Conservation (phyloP, 306 rosid genomes). For the Glycine tomentella region DNA sequence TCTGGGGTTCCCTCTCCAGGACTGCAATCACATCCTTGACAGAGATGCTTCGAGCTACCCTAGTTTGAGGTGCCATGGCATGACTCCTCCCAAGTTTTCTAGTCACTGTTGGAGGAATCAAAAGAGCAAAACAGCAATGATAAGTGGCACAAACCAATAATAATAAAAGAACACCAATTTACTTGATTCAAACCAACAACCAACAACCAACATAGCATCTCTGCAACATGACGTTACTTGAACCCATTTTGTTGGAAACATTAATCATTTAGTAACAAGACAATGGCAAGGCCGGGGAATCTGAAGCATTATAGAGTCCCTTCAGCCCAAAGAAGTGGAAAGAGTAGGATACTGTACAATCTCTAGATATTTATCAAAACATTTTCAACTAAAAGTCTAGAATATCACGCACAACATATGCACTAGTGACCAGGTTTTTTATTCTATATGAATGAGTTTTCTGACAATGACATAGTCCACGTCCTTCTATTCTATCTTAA, state of each 20-base stretch:
- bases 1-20: slow-evolving; percentile 88
- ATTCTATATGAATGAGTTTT: neutral
- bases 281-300: slow-evolving; percentile 23
- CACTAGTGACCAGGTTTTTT: neutral
- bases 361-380: slow-evolving; percentile 8
- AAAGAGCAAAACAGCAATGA: neutral
- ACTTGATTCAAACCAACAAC: slow-evolving; percentile 1
- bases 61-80: slow-evolving; percentile 51
- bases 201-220: slow-evolving; percentile 14
- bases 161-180: neutral
- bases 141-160: slow-evolving; percentile 1
- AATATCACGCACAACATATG: neutral
- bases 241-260: slow-evolving; percentile 2
- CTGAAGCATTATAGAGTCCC: neutral
- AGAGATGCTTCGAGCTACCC: slow-evolving; percentile 67
- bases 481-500: neutral
- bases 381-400: neutral
- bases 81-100: slow-evolving; percentile 69
- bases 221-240: neutral
- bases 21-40: slow-evolving; percentile 85
- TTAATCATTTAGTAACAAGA: neutral
- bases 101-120: slow-evolving; percentile 51
- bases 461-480: neutral
- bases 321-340: neutral
- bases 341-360: neutral